phyloP scores from a whole-genome alignment of 225 moss, liverwort and hornwort species.

The Marchantia paleacea region DNA sequence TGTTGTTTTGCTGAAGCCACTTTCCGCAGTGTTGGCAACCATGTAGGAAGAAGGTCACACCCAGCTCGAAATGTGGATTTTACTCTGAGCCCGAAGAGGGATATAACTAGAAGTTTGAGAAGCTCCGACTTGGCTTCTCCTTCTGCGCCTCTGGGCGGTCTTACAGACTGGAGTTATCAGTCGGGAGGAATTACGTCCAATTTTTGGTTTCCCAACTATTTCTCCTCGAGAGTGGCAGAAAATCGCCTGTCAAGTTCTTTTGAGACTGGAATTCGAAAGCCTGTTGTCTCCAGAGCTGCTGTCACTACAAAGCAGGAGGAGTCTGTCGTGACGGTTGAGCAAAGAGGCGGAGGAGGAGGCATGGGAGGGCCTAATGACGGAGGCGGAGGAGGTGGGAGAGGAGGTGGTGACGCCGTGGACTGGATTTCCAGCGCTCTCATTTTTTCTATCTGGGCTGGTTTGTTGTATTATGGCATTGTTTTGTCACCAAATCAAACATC shows the following conservation, averaged over 20 bases:
- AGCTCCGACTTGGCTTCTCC: not conserved
- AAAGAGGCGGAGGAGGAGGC: constrained; percentile 40
- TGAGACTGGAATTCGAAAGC: not conserved
- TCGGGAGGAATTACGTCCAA: not conserved
- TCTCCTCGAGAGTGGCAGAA: no score
- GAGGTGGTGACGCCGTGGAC: constrained; percentile 59
- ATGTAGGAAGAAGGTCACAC: not conserved
- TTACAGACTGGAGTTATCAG: no score
- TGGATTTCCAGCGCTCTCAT: constrained; percentile 83
- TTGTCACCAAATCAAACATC: constrained; percentile 74
- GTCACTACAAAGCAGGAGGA: constrained; percentile 11
- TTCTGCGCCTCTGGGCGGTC: not conserved
- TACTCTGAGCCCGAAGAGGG: not conserved
- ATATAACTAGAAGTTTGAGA: not conserved
- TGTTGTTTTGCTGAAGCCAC: not conserved
- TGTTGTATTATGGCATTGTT: constrained; percentile 50
- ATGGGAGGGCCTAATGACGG: constrained; percentile 36
- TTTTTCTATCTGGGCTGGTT: constrained; percentile 66
- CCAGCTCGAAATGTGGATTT: not conserved
- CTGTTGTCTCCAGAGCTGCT: not conserved
- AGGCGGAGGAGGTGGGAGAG: constrained; percentile 55
- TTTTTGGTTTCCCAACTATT: not conserved
- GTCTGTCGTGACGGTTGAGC: not conserved
- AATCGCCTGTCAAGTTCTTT: not conserved
- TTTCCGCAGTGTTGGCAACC: no score